Evolutionary conservation across 768 basidiomycete genomes (phyloP).

Genomic region (Russula earlei): DNA sequence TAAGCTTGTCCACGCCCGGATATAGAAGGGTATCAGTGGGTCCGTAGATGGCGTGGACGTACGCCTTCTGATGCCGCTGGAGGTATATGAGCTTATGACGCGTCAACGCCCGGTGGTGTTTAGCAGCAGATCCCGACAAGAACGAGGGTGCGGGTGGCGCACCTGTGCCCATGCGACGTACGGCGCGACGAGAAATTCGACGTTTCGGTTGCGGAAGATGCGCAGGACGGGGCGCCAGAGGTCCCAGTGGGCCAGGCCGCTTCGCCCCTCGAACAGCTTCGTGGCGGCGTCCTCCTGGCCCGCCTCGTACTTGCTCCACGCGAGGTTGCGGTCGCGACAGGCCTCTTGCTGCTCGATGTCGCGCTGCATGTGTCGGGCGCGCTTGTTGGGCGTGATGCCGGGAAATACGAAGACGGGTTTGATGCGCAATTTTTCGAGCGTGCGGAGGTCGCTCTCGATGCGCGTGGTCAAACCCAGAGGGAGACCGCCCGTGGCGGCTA

Average conservation of each 20-base stretch:
- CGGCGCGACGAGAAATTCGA: slow-evolving; percentile 93
- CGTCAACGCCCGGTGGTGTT: slow-evolving; percentile 1
- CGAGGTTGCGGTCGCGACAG: slow-evolving; percentile 68
- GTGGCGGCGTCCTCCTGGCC: slow-evolving; percentile 87
- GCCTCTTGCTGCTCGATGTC: slow-evolving; percentile 44
- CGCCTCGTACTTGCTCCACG: slow-evolving; percentile 90
- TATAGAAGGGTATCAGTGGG: slow-evolving; percentile 87
- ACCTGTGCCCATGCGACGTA: slow-evolving; percentile 96
- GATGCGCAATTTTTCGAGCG: slow-evolving; percentile 84
- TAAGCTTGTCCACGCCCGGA: slow-evolving; percentile 80
- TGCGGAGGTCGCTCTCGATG: slow-evolving; percentile 86
- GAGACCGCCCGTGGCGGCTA: slow-evolving; percentile 91
- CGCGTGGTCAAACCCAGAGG: slow-evolving; percentile 80
- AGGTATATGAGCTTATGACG: slow-evolving; percentile 78
- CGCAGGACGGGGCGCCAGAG: slow-evolving; percentile 89
- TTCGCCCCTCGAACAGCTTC: slow-evolving; percentile 70
- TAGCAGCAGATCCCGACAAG: background rate
- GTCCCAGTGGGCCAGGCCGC: slow-evolving; percentile 70
- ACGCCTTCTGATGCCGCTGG: slow-evolving; percentile 84
- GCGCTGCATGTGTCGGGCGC: slow-evolving; percentile 55
- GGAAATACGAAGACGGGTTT: slow-evolving; percentile 99
- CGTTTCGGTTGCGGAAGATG: slow-evolving; percentile 88
- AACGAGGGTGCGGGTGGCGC: slow-evolving; percentile 26
- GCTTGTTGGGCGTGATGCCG: slow-evolving; percentile 71
- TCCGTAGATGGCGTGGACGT: slow-evolving; percentile 90